Conservation (phyloP, 306 rosid genomes). For the Glycyrrhiza uralensis region DNA sequence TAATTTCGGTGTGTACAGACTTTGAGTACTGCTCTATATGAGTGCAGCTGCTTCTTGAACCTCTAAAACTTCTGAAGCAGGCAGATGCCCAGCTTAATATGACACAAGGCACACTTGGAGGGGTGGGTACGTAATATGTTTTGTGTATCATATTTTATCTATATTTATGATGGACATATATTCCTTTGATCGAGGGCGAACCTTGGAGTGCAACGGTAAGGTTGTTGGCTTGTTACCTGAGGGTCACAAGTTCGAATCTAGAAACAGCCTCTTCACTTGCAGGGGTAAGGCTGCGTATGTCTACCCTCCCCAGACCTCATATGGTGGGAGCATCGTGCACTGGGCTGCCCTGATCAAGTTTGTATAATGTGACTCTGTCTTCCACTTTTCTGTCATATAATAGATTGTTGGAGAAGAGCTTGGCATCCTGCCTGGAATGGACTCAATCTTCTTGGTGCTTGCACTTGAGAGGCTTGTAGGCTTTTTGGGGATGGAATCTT, state of each 20-base stretch:
- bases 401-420: slow-evolving; percentile 98
- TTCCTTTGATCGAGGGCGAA: no score
- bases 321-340: no score
- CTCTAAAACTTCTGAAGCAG: slow-evolving; percentile 72
- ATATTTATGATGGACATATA: slow-evolving; percentile 10
- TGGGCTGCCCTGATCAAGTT: background rate
- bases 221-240: no score
- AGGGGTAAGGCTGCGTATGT: no score
- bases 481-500: slow-evolving; percentile 45
- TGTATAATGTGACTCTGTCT: background rate
- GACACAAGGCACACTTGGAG: slow-evolving; percentile 89
- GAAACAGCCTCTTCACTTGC: no score
- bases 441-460: slow-evolving; percentile 58
- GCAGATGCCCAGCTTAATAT: slow-evolving; percentile 81
- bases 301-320: no score
- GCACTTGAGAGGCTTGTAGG: slow-evolving; percentile 68
- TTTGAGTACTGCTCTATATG: slow-evolving; percentile 14
- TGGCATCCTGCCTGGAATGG: slow-evolving; percentile 93
- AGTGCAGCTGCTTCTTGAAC: slow-evolving; percentile 82
- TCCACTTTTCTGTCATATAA: slow-evolving; percentile 7
- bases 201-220: no score
- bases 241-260: no score
- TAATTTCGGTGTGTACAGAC: slow-evolving; percentile 5
- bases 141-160: slow-evolving; percentile 10
- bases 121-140: slow-evolving; percentile 76